Conservation (phyloP, 176 grass and related monocot genomes). For the Oryza glumipatula region DNA sequence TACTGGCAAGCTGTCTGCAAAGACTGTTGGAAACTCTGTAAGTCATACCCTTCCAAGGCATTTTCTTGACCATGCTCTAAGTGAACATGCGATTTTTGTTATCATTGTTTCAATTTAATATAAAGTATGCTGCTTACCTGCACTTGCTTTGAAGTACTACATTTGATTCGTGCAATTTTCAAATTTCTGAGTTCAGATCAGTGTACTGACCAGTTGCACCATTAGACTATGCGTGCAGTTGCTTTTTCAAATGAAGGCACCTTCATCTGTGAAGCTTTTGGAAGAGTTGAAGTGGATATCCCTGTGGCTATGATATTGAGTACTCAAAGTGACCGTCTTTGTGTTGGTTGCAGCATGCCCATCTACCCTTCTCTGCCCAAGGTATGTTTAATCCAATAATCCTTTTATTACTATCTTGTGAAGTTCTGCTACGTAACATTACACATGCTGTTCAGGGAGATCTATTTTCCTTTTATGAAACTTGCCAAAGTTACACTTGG, state of each 20-base stretch:
- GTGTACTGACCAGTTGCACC: constrained; percentile 40
- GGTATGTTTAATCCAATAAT: constrained; percentile 41
- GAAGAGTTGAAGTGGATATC: constrained; percentile 87
- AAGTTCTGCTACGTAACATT: constrained; percentile 26
- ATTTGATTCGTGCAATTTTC: constrained; percentile 3
- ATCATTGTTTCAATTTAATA: not conserved
- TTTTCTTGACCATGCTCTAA: not conserved
- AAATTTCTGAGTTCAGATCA: constrained; percentile 7
- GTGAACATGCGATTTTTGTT: constrained; percentile 7
- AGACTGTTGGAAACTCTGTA: constrained; percentile 84
- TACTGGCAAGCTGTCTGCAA: constrained; percentile 79
- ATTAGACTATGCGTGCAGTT: constrained; percentile 82
- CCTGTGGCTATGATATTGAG: constrained; percentile 69
- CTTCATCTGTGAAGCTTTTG: constrained; percentile 89
- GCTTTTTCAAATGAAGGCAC: constrained; percentile 68
- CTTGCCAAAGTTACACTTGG: constrained; percentile 94
- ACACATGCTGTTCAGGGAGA: constrained; percentile 68
- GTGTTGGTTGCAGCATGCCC: constrained; percentile 91
- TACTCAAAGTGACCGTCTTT: constrained; percentile 80
- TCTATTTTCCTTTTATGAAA: constrained; percentile 89
- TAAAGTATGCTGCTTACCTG: constrained; percentile 6
- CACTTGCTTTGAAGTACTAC: constrained; percentile 23
- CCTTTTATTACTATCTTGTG: constrained; percentile 8
- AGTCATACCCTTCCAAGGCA: constrained; percentile 44
- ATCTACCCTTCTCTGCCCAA: constrained; percentile 78